These are phyloP conservation scores for Irpex rosettiformis DNA, from an alignment of 1,284 basidiomycete species.

Conservation along the genomic window DNA sequence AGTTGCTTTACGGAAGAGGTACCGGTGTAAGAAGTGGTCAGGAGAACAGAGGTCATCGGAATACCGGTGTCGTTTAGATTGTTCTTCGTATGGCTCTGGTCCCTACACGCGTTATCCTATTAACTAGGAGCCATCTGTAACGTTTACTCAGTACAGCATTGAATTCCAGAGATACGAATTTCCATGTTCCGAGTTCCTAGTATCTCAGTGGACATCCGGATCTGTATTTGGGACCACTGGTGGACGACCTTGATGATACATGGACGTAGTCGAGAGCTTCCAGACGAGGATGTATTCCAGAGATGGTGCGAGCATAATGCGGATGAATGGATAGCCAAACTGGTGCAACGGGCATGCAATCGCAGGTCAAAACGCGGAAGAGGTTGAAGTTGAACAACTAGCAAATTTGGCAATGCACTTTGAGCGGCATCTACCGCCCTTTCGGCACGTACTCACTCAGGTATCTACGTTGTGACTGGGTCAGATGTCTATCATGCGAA, in stretches of 20 bases:
- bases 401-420: neutral
- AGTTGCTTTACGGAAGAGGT: neutral
- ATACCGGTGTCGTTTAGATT: neutral
- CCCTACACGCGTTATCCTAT: neutral
- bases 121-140: neutral
- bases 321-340: neutral
- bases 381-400: neutral
- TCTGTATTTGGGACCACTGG: neutral
- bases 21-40: neutral
- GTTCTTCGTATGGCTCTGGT: neutral
- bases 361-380: neutral
- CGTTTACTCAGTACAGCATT: neutral
- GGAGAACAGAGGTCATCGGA: neutral
- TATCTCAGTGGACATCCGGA: neutral
- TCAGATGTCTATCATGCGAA: too few relatives aligned
- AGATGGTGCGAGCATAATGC: neutral
- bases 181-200: neutral
- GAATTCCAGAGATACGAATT: neutral
- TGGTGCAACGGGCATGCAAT: neutral
- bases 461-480: too few relatives aligned
- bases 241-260: too few relatives aligned
- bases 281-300: too few relatives aligned
- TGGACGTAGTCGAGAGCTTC: too few relatives aligned
- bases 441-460: too few relatives aligned
- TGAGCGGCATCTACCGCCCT: neutral